Percentiles rank a stretch among this genome's conserved stretches.
phyloP scores from a whole-genome alignment of 352 stramenopile genomes.

The Globisporangium acanthophoron region DNA sequence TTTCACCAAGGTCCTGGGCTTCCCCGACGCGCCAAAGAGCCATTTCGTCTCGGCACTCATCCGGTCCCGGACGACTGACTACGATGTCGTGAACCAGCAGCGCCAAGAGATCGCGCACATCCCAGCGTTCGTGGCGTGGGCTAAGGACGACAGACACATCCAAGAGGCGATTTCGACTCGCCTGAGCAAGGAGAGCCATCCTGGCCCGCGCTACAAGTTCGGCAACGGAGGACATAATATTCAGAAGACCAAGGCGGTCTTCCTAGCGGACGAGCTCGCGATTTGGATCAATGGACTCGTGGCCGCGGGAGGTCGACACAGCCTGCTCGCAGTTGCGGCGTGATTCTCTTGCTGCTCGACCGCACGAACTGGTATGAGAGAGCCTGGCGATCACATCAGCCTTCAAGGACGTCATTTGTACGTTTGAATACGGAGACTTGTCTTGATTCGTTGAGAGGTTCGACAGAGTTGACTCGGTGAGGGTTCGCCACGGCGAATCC shows the following conservation, averaged over 20 bases:
- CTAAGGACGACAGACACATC: conserved; percentile 46
- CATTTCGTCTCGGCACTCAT: conserved; percentile 24
- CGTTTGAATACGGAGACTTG: too few relatives aligned
- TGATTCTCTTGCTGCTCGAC: too few relatives aligned
- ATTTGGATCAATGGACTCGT: conserved; percentile 17
- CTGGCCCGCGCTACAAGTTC: conserved; percentile 38
- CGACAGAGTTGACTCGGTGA: too few relatives aligned
- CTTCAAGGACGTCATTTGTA: too few relatives aligned
- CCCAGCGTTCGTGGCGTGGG: too few relatives aligned
- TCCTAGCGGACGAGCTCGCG: conserved; percentile 33
- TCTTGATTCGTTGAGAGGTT: too few relatives aligned
- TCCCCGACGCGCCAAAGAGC: conserved; percentile 12
- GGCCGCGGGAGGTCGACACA: too few relatives aligned
- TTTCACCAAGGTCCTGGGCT: conserved; percentile 17
- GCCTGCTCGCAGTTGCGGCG: too few relatives aligned
- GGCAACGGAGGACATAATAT: conserved; percentile 59
- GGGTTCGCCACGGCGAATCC: too few relatives aligned
- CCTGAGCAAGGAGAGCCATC: conserved; percentile 24
- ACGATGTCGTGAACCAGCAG: conserved; percentile 25
- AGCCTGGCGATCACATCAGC: too few relatives aligned
- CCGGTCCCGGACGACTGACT: conserved; percentile 38
- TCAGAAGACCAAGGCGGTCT: conserved; percentile 56
- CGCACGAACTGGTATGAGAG: too few relatives aligned
- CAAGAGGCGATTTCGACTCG: conserved; percentile 29
- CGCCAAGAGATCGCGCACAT: conserved; percentile 19